These are phyloP conservation scores for Boletus insuetus DNA, from an alignment of 768 basidiomycete genomes.

Conservation along the genomic window DNA sequence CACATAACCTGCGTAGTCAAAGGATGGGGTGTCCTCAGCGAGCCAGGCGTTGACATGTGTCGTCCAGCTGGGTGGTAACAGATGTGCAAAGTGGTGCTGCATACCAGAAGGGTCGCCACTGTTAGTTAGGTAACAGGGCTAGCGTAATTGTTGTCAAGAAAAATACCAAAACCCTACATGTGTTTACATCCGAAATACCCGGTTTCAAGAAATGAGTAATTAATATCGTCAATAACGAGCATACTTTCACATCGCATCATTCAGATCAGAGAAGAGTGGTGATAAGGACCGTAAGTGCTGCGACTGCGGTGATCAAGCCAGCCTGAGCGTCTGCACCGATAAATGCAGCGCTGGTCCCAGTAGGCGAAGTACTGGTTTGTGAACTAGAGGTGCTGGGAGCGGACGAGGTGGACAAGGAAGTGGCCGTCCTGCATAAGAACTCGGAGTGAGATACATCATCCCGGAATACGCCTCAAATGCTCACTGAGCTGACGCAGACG, in stretches of 20 bases:
- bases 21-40: conserved; percentile 91
- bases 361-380: conserved; percentile 24
- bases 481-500: conserved; percentile 16
- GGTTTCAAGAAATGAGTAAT: neutral
- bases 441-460: neutral
- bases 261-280: conserved; percentile 17
- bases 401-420: conserved; percentile 5
- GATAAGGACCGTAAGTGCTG: conserved; percentile 36
- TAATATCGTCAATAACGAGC: neutral
- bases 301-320: conserved; percentile 35
- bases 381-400: conserved; percentile 27
- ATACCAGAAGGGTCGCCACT: conserved; percentile 6
- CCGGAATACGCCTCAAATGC: neutral
- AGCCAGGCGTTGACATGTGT: conserved; percentile 78
- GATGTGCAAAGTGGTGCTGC: conserved; percentile 45
- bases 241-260: neutral
- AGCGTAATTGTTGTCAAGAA: too few relatives aligned
- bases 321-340: conserved; percentile 27
- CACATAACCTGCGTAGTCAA: conserved; percentile 95
- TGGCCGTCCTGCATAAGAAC: conserved; percentile 7
- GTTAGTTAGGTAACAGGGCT: neutral
- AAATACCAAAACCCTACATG: too few relatives aligned
- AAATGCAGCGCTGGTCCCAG: conserved; percentile 32
- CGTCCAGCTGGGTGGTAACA: conserved; percentile 95
- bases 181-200: neutral